A percentile compares a stretch with the other conserved stretches of the same genome.
Conservation (phyloP, 495 filamentous ascomycete genomes). For the Amorphotheca resinae region DNA sequence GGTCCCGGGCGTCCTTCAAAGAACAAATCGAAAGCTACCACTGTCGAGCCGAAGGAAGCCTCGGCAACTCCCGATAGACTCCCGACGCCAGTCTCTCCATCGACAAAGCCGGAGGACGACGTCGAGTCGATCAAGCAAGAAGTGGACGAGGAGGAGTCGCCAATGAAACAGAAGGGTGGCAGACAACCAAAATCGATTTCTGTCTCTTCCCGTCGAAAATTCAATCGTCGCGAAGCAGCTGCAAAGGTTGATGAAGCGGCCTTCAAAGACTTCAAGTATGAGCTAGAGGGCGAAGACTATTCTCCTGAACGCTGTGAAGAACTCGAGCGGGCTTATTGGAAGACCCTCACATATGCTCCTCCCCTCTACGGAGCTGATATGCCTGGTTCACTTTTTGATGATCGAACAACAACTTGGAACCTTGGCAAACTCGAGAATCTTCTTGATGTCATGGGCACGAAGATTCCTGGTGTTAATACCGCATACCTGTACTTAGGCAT, state of each 20-base stretch:
- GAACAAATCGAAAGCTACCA: slow-evolving; percentile 20
- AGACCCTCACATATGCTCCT: slow-evolving; percentile 83
- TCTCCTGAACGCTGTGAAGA: slow-evolving; percentile 86
- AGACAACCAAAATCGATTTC: slow-evolving; percentile 38
- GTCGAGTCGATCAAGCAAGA: slow-evolving; percentile 34
- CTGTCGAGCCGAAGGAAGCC: slow-evolving; percentile 22
- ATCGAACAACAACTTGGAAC: slow-evolving; percentile 77
- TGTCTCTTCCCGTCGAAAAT: slow-evolving; percentile 57
- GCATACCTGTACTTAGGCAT: slow-evolving; percentile 97
- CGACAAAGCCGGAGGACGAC: slow-evolving; percentile 27
- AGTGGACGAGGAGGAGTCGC: slow-evolving; percentile 22
- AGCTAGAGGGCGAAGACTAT: slow-evolving; percentile 75
- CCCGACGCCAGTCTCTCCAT: slow-evolving; percentile 38
- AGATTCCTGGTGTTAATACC: slow-evolving; percentile 94
- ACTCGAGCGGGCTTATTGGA: slow-evolving; percentile 90
- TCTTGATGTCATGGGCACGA: slow-evolving; percentile 86
- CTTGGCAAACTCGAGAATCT: slow-evolving; percentile 87
- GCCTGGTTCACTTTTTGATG: slow-evolving; percentile 90
- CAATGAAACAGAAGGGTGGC: slow-evolving; percentile 7
- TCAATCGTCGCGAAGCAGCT: slow-evolving; percentile 60
- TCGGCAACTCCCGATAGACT: slow-evolving; percentile 29
- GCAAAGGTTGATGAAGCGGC: slow-evolving; percentile 71
- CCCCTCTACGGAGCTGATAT: slow-evolving; percentile 96
- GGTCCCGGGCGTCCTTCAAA: slow-evolving; percentile 27
- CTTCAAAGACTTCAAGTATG: slow-evolving; percentile 83